Conservation (phyloP, 2,329 filamentous ascomycete genomes). For the Colletotrichum simmondsii region DNA sequence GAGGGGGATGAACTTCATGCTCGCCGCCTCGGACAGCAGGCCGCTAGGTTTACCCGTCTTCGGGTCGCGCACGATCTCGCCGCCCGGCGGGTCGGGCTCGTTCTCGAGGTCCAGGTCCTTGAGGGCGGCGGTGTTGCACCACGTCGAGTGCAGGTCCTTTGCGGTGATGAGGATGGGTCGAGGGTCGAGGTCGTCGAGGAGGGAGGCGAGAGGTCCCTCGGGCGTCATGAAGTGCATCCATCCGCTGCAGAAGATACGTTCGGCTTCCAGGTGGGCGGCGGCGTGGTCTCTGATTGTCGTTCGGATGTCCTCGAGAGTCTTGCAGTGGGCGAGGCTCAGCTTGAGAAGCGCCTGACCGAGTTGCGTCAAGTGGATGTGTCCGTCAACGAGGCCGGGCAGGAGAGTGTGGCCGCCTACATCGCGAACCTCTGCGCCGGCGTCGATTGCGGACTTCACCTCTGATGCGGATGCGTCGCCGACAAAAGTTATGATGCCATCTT, state of each 20-base stretch:
- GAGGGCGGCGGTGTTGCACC: constrained; percentile 64
- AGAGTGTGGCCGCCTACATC: constrained; percentile 51
- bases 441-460: constrained; percentile 36
- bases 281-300: constrained; percentile 56
- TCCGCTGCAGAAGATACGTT: constrained; percentile 61
- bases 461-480: constrained; percentile 44
- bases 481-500: constrained; percentile 46
- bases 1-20: constrained; percentile 55
- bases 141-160: constrained; percentile 67
- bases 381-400: constrained; percentile 67
- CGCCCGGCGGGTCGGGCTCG: constrained; percentile 54
- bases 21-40: constrained; percentile 63
- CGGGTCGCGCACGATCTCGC: constrained; percentile 58
- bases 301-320: constrained; percentile 60
- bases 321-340: constrained; percentile 57
- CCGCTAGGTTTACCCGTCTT: constrained; percentile 57
- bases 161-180: constrained; percentile 66
- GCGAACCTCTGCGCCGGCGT: constrained; percentile 33
- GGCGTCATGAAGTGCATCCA: constrained; percentile 69
- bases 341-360: constrained; percentile 66
- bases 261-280: constrained; percentile 50
- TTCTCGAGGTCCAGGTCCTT: constrained; percentile 59
- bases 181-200: constrained; percentile 62
- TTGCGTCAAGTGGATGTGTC: constrained; percentile 67
- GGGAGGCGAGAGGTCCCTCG: constrained; percentile 57